Conservation (phyloP, 2,329 filamentous ascomycete species). For the Beauveria asiatica region DNA sequence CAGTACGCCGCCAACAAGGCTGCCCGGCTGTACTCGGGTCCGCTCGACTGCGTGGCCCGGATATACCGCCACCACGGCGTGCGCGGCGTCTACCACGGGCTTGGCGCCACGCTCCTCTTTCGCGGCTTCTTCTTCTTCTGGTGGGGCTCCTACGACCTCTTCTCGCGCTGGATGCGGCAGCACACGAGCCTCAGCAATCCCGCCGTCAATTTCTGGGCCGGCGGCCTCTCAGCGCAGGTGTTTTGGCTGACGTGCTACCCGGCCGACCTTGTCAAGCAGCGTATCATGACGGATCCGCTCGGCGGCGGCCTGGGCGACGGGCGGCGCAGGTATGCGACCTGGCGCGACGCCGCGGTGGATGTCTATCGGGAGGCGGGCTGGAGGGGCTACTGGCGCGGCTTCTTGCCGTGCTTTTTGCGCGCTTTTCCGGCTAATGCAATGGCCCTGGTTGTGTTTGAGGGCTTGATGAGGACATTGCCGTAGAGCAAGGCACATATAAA, state of each 20-base stretch:
- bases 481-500: conserved; percentile 16
- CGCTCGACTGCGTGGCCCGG: conserved; percentile 72
- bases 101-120: conserved; percentile 79
- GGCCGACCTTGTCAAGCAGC: conserved; percentile 88
- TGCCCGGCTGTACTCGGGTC: conserved; percentile 73
- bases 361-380: conserved; percentile 70
- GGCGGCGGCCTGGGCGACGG: conserved; percentile 62
- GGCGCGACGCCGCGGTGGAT: conserved; percentile 70
- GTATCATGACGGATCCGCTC: conserved; percentile 91
- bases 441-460: conserved; percentile 89
- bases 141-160: conserved; percentile 92
- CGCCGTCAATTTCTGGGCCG: conserved; percentile 93
- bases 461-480: conserved; percentile 65
- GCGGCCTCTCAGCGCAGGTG: conserved; percentile 82
- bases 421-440: conserved; percentile 95
- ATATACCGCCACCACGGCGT: conserved; percentile 66
- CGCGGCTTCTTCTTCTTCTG: conserved; percentile 93
- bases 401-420: conserved; percentile 84
- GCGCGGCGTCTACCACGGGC: conserved; percentile 73
- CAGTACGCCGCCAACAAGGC: conserved; percentile 79
- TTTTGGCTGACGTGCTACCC: conserved; percentile 95
- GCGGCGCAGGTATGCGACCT: conserved; percentile 58
- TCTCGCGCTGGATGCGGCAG: conserved; percentile 59
- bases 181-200: conserved; percentile 66
- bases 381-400: conserved; percentile 86